These are phyloP conservation scores for Globisporangium spiculum DNA, from an alignment of 352 stramenopile species.

Conservation along the genomic window DNA sequence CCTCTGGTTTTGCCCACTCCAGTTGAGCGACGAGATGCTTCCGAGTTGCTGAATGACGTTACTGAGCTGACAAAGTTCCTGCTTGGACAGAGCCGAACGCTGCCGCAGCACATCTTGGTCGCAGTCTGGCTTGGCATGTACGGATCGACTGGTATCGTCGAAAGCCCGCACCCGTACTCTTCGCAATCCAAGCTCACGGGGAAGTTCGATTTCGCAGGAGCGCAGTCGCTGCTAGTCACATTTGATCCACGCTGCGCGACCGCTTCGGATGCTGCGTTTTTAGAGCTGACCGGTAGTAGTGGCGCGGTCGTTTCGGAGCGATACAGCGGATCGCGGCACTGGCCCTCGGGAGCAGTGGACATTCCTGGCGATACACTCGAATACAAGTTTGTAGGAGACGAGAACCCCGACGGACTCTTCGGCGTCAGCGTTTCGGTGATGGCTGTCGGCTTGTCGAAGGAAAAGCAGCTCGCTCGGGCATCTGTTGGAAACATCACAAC, in stretches of 20 bases:
- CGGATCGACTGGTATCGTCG: constrained; percentile 51
- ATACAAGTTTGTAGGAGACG: constrained; percentile 54
- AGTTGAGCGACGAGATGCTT: constrained; percentile 37
- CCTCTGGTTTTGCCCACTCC: constrained; percentile 40
- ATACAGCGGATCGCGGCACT: constrained; percentile 42
- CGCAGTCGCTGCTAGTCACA: constrained; percentile 50
- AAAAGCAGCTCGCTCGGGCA: constrained; percentile 60
- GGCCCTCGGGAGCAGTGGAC: constrained; percentile 50
- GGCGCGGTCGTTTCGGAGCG: constrained; percentile 13
- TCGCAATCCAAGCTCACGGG: constrained; percentile 26
- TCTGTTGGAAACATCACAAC: constrained; percentile 36
- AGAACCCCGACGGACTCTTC: constrained; percentile 56
- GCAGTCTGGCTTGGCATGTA: constrained; percentile 83
- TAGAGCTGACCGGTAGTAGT: constrained; percentile 16
- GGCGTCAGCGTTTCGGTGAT: constrained; percentile 58
- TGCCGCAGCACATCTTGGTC: constrained; percentile 57
- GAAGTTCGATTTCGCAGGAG: constrained; percentile 45
- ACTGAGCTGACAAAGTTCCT: constrained; percentile 56
- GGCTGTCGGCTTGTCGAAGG: constrained; percentile 52
- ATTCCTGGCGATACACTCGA: constrained; percentile 59
- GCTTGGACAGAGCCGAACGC: constrained; percentile 36
- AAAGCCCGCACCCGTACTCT: constrained; percentile 65
- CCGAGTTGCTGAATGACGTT: constrained; percentile 54
- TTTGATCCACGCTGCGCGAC: constrained; percentile 73
- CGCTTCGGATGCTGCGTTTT: constrained; percentile 17